A percentile compares a stretch with the other conserved stretches of the same genome.
Evolutionary conservation across 2,329 filamentous ascomycete species (phyloP).

Genomic region (Berkeleyomyces basicola): DNA sequence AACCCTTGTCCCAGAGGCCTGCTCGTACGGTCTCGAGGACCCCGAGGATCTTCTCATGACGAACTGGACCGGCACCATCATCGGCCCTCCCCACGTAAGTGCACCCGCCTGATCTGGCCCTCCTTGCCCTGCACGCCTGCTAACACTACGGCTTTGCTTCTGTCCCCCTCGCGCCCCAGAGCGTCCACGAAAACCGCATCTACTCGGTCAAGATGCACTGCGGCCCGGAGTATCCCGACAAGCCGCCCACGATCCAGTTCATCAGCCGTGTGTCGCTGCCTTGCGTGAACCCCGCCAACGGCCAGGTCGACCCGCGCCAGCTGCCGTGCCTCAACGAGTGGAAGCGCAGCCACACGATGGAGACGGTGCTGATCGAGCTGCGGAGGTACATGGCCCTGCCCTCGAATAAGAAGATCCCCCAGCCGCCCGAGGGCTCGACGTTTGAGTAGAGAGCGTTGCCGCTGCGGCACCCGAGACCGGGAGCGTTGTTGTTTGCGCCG

Average conservation of each 20-base stretch:
- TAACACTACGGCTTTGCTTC: neutral
- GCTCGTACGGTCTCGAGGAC: slow-evolving; percentile 90
- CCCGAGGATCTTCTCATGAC: slow-evolving; percentile 92
- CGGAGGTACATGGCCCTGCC: slow-evolving; percentile 87
- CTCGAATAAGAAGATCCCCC: slow-evolving; percentile 84
- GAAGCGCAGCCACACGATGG: slow-evolving; percentile 90
- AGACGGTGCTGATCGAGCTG: slow-evolving; percentile 77
- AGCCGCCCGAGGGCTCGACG: slow-evolving; percentile 70
- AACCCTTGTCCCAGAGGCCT: slow-evolving; percentile 51
- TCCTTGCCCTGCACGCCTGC: neutral
- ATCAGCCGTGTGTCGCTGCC: slow-evolving; percentile 93
- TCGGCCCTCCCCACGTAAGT: slow-evolving; percentile 86
- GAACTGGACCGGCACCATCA: slow-evolving; percentile 96
- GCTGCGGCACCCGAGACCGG: too few relatives aligned
- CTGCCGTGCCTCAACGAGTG: slow-evolving; percentile 76
- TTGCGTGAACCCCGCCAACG: slow-evolving; percentile 67
- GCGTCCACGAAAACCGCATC: slow-evolving; percentile 95
- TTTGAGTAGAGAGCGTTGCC: slow-evolving; percentile 17
- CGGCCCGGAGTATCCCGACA: slow-evolving; percentile 73
- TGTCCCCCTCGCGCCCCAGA: slow-evolving; percentile 32
- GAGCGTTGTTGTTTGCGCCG: too few relatives aligned
- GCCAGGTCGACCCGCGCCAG: slow-evolving; percentile 69
- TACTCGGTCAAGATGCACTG: slow-evolving; percentile 97
- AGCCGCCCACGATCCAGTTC: slow-evolving; percentile 80
- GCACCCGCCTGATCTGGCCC: neutral